Percentiles rank a stretch among this genome's conserved stretches.
Conservation (phyloP, 176 grass and related monocot species). For the Urochloa ruziziensis region DNA sequence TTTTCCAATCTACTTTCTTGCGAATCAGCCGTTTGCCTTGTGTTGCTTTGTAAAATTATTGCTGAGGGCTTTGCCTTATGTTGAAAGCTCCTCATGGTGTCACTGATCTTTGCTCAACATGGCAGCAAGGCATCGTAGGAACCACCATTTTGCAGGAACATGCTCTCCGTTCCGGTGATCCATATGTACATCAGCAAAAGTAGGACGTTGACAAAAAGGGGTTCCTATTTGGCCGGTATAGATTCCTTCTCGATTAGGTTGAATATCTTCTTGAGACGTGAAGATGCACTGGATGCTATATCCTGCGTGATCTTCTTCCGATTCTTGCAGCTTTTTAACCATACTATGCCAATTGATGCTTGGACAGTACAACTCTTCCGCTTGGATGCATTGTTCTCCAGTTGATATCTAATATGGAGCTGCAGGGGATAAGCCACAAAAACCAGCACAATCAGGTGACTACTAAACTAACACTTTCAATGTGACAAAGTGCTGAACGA, state of each 20-base stretch:
- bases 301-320: conserved; percentile 76
- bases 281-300: conserved; percentile 44
- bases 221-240: conserved; percentile 35
- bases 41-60: no score
- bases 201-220: conserved; percentile 15
- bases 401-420: conserved; percentile 78
- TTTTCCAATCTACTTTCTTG: conserved; percentile 8
- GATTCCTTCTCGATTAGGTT: conserved; percentile 63
- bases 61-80: not conserved
- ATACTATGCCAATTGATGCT: conserved; percentile 62
- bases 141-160: conserved; percentile 7
- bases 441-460: not conserved
- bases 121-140: not conserved
- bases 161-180: not conserved
- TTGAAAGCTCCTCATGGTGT: not conserved
- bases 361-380: conserved; percentile 57
- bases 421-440: conserved; percentile 21
- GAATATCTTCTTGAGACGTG: conserved; percentile 79
- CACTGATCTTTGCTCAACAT: conserved; percentile 4
- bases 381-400: conserved; percentile 53
- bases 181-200: conserved; percentile 25
- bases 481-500: not conserved
- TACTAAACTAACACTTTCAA: conserved; percentile 2
- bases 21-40: not conserved
- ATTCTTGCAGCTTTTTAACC: conserved; percentile 80